phyloP scores from a whole-genome alignment of 192 early-diverging fungal species.

The Spinellus fusiger region DNA sequence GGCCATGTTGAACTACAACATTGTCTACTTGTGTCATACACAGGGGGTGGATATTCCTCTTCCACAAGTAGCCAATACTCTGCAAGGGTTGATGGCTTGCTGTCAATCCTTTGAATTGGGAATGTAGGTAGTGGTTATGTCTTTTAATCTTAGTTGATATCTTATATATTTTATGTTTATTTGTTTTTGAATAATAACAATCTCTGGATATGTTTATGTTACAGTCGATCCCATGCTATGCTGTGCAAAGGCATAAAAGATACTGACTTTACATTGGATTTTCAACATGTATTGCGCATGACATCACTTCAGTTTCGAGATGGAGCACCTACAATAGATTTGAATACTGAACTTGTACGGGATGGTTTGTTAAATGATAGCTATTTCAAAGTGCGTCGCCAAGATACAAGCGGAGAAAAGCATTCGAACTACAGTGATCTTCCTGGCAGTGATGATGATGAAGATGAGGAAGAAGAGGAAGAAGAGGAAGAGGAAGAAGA shows the following conservation, averaged over 20 bases:
- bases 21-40: slow-evolving; percentile 52
- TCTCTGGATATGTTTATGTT: background rate
- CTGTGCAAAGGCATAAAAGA: slow-evolving; percentile 6
- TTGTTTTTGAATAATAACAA: background rate
- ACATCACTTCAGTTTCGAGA: slow-evolving; percentile 15
- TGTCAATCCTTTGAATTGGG: slow-evolving; percentile 43
- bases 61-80: slow-evolving; percentile 39
- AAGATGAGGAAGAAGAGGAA: background rate
- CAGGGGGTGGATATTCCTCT: slow-evolving; percentile 47
- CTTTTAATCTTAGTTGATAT: background rate
- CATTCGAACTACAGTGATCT: background rate
- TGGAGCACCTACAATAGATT: background rate
- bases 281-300: slow-evolving; percentile 20
- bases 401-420: background rate
- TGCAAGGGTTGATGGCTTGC: slow-evolving; percentile 42
- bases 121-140: slow-evolving; percentile 27
- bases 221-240: slow-evolving; percentile 27
- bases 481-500: background rate
- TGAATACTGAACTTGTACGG: background rate
- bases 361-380: slow-evolving; percentile 1
- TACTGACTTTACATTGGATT: slow-evolving; percentile 13
- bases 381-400: slow-evolving; percentile 9
- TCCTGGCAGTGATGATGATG: background rate
- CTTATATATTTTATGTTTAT: background rate
- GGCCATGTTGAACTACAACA: slow-evolving; percentile 50